A percentile compares a stretch with the other conserved stretches of the same genome.
phyloP scores from a whole-genome alignment of 768 basidiomycete genomes.

The Baorangia bicolor region DNA sequence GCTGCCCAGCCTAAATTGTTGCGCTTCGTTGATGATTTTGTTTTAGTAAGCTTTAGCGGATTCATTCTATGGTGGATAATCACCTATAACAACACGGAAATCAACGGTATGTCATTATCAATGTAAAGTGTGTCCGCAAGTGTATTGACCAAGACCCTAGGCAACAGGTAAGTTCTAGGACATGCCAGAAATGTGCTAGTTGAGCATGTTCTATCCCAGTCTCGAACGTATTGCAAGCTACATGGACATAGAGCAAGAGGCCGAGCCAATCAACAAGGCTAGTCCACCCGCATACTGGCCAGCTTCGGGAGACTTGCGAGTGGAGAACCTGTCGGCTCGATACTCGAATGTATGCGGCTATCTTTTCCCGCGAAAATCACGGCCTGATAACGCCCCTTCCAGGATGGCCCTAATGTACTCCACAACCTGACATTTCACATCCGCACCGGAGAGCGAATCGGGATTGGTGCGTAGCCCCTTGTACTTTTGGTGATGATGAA shows the following conservation, averaged over 20 bases:
- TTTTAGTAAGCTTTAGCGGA: not conserved
- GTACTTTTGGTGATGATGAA: not conserved
- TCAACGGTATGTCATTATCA: slow-evolving; percentile 1
- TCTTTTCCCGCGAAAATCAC: not conserved
- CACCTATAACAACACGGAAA: slow-evolving; percentile 17
- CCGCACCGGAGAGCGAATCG: slow-evolving; percentile 5
- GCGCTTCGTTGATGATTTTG: not conserved
- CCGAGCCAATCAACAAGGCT: slow-evolving; percentile 43
- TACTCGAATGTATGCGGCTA: slow-evolving; percentile 38
- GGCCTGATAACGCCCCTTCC: not conserved
- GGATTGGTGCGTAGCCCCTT: slow-evolving; percentile 1
- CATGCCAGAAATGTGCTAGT: not conserved
- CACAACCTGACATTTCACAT: slow-evolving; percentile 4
- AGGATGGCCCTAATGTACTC: slow-evolving; percentile 3
- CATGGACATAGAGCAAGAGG: slow-evolving; percentile 48
- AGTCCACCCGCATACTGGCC: slow-evolving; percentile 70
- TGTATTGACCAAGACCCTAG: slow-evolving; percentile 7
- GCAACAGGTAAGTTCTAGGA: slow-evolving; percentile 18
- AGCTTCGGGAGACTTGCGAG: slow-evolving; percentile 50
- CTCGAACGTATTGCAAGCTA: slow-evolving; percentile 44
- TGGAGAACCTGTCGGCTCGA: slow-evolving; percentile 53
- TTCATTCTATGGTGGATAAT: slow-evolving; percentile 25
- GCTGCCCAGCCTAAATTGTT: not conserved
- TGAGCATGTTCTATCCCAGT: slow-evolving; percentile 7
- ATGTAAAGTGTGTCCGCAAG: not conserved